phyloP scores from a whole-genome alignment of 495 filamentous ascomycete genomes.

The Xylaria telfairii region DNA sequence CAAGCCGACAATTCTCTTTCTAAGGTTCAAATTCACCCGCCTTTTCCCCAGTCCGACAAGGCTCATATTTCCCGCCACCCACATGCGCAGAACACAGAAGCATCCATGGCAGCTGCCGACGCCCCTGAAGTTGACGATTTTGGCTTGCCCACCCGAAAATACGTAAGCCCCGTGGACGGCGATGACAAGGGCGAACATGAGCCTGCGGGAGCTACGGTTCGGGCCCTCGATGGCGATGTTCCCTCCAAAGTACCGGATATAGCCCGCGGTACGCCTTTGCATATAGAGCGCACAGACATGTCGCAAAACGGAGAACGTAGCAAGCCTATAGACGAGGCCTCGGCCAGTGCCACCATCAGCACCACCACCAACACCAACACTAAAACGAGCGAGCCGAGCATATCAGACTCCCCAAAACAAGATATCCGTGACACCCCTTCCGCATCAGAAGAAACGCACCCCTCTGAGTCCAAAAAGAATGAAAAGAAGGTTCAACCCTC shows the following conservation, averaged over 20 bases:
- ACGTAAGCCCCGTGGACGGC: slow-evolving; percentile 31
- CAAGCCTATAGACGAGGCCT: neutral
- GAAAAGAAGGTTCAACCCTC: neutral
- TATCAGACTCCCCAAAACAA: neutral
- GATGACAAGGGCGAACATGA: slow-evolving; percentile 22
- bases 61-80: slow-evolving; percentile 24
- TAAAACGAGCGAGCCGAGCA: slow-evolving; percentile 5
- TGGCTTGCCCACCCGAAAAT: slow-evolving; percentile 58
- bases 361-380: too few species aligned
- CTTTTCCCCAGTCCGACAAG: slow-evolving; percentile 25
- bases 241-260: neutral
- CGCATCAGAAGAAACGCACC: neutral
- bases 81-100: slow-evolving; percentile 37
- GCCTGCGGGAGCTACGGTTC: slow-evolving; percentile 23
- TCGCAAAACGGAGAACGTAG: neutral
- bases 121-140: slow-evolving; percentile 60
- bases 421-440: neutral
- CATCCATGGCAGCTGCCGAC: slow-evolving; percentile 43
- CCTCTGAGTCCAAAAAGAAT: neutral
- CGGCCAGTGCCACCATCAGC: neutral
- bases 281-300: slow-evolving; percentile 18
- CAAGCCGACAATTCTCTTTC: neutral
- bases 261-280: neutral
- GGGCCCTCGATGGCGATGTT: neutral
- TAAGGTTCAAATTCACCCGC: slow-evolving; percentile 23